Evolutionary conservation across 2,329 filamentous ascomycete genomes (phyloP), one percentile per base, ranked within the genome.

Genomic region (Cryphonectria nitschkei): DNA sequence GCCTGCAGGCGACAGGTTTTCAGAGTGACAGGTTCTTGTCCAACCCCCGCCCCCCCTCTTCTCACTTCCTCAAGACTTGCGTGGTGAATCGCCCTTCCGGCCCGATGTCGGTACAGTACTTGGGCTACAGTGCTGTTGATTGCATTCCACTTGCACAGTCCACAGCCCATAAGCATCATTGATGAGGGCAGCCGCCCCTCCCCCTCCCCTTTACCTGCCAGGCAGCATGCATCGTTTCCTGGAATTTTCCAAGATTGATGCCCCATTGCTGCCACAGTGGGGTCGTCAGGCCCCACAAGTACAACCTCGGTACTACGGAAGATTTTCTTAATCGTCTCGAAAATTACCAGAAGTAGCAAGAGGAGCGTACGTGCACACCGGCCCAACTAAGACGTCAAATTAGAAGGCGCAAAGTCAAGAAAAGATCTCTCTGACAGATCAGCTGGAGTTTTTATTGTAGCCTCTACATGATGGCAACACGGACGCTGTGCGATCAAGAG

Each of bases 201-300:
- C 46, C 22, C 3, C 46, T 22, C 22, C 26, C 29, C 29, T 58
- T 32, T 58, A 16, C 52, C 14, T 32, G 54, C 7, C 54, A 58
- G 29, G 54, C 54, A 58, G 54, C 54, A 58, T 29, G 26, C 54
- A 13, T 32, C 54, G 26, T 16, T 39, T 39, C 32, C 29, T 39
- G 32, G 58, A 61, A 61, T 39, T n/a, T 61, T n/a, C 34, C 58
- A 61, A 61, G 58, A 61, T 61, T 61, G 58, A 39, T 26, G 34
- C 58, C 58, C 58, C 58, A 39, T 58, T 58, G 54, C 26, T 58
- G 26, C 26, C 54, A 58, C 54, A 32, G 54, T 58, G 54, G 54
- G 54, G 54, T 32, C 26, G 13, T 34, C 26, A 8, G 54, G 54
- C 14, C 54, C 54, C 54, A 58, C 54, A 14, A 19, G 26, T 8